Evolutionary conservation across 306 rosid genomes (phyloP), one percentile per base, ranked within the genome.

Genomic region (Cotoneaster glaucophyllus): DNA sequence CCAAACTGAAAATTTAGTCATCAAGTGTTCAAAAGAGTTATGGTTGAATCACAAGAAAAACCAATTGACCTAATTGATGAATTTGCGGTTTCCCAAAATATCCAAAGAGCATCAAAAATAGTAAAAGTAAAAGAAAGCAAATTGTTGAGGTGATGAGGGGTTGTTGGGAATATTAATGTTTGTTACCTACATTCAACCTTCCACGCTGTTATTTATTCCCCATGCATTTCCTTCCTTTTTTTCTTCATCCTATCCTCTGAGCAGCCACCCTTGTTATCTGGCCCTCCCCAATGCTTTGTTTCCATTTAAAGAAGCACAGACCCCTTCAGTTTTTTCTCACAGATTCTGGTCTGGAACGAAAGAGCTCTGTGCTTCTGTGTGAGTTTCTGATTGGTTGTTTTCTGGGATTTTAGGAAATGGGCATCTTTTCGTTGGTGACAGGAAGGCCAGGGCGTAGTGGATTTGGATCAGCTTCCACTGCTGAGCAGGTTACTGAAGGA

Each of bases 381-480:
- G 34, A 26, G 21, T 25, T 34, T 54, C 26, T 54, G 29, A 21
- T 44, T 25, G 58, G n/a, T 29, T 10, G 24, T 21, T 44, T 58
- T 68, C 11, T 6, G 14, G 18, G 11, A 34, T 59, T 50, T 72
- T n/a, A 24, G 63, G 37, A 37, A 31, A 87, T 83, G 85, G 79
- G 88, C 0, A 80, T 90, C 56, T 70, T 92, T 44, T 85, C 99
- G 0, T 75, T 88, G 76, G 43, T 88, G 1, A 92, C 97, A 0
- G 99, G 97, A 72, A 79, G 83, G 81, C 75, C 86, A 0, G 99
- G 99, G 8, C 80, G 82, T 0, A 95, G 93, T 76, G 99, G 99
- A 13, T 92, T 88, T 41, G 99, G 97, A 79, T 95, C 97, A 22
- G 85, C 97, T 52, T 86, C 99, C 10, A 95, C 97, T 0, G 99